Percentiles rank a stretch among this genome's conserved stretches.
Evolutionary conservation across 177 flowering plant species (phyloP).

Genomic region (Vitis hybrid): DNA sequence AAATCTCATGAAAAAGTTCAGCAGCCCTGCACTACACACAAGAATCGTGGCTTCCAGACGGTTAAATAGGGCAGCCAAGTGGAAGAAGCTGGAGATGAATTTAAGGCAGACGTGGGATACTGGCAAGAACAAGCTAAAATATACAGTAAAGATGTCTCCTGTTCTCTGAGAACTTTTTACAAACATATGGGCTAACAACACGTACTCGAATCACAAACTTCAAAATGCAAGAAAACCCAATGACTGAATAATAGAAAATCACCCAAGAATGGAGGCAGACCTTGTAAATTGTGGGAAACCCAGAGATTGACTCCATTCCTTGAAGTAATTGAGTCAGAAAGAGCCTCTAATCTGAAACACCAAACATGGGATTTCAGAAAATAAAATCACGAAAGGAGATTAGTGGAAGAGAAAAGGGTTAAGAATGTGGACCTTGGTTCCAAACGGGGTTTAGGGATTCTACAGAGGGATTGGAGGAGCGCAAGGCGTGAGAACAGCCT

Average conservation of each 20-base stretch:
- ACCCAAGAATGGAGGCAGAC: conserved; percentile 4
- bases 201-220: neutral
- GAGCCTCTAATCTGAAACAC: conserved; percentile 16
- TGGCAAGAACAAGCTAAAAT: too few relatives aligned
- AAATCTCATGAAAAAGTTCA: too few relatives aligned
- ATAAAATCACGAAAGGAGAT: neutral
- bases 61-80: too few relatives aligned
- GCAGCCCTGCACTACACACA: too few relatives aligned
- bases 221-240: neutral
- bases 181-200: conserved; percentile 1
- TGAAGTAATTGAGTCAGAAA: conserved; percentile 12
- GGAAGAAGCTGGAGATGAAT: too few relatives aligned
- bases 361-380: neutral
- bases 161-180: conserved; percentile 17
- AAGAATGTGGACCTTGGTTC: neutral
- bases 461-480: conserved; percentile 11
- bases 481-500: conserved; percentile 28
- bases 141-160: too few relatives aligned
- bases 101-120: too few relatives aligned
- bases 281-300: conserved; percentile 20
- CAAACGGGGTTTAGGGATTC: conserved; percentile 1
- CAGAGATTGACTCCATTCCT: conserved; percentile 5
- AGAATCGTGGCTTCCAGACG: neutral
- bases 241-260: neutral
- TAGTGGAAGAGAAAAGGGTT: neutral